Conservation (phyloP, 179 eudicot species). For the Spinacia oleracea region DNA sequence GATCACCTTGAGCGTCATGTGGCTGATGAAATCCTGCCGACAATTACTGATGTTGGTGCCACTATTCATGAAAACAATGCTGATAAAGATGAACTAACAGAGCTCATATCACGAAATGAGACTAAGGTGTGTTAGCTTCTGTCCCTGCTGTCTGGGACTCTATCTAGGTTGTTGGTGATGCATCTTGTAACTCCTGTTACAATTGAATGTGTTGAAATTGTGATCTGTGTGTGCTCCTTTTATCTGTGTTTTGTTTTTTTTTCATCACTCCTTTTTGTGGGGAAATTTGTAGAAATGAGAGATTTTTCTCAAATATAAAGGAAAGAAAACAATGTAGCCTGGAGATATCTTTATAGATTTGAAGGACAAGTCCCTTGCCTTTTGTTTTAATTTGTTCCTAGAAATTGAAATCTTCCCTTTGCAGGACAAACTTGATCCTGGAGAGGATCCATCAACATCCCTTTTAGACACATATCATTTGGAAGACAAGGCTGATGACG, state of each 20-base stretch:
- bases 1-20: constrained; percentile 39
- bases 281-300: constrained; percentile 5
- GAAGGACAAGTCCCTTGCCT: neutral
- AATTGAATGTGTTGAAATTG: constrained; percentile 12
- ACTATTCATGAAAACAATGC: constrained; percentile 34
- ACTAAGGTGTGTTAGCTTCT: constrained; percentile 44
- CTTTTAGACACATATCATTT: constrained; percentile 72
- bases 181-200: constrained; percentile 10
- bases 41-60: constrained; percentile 29
- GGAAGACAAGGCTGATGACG: constrained; percentile 38
- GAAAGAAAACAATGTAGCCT: neutral
- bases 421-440: constrained; percentile 44
- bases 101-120: constrained; percentile 35
- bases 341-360: neutral
- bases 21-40: constrained; percentile 39
- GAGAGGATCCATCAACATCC: constrained; percentile 44
- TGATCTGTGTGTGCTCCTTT: neutral
- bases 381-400: neutral
- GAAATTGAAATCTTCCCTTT: constrained; percentile 16
- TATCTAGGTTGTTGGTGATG: neutral
- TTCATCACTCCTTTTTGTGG: neutral
- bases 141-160: neutral
- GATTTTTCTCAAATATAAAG: neutral
- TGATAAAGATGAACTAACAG: constrained; percentile 29
- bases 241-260: neutral